Base-by-base conservation (phyloP, 352 stramenopile species). In the Pythium volutum region DNA sequence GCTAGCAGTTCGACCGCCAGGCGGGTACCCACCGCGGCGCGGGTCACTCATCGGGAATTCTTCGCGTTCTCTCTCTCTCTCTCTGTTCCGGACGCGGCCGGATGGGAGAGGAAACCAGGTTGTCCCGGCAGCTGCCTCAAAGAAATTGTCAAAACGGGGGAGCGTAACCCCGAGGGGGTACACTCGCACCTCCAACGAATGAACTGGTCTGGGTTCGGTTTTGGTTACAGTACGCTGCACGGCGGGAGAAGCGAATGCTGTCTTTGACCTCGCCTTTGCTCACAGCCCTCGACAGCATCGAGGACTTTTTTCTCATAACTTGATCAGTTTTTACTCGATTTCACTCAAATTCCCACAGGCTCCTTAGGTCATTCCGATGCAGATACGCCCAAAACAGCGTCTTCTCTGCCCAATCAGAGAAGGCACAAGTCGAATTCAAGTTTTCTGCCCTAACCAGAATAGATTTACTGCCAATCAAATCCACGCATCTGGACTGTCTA, bases 321-420 rank as follows among this genome's bases (percentile, higher is more conserved):
- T n/a, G n/a, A n/a, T n/a, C n/a, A n/a, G n/a, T 48, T 68, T 54
- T 31, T 63, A 46, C 46, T 52, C 33, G 16, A 12, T 15, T 23
- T 3, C 10, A 39, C 23, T 58, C 58, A 3, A 56, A 42, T 16
- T 62, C 25, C 62, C 22, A 52, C 34, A 62, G 53, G 60, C n/a
- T n/a, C n/a, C n/a, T n/a, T n/a, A n/a, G n/a, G n/a, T n/a, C n/a
- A n/a, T n/a, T n/a, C n/a, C n/a, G n/a, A n/a, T n/a, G n/a, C n/a
- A n/a, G n/a, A n/a, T n/a, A 27, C 22, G 22, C 46, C 47, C 5
- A 43, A 43, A 20, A 43, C 16, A n/a, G 36, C 36, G 6, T 43
- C n/a, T n/a, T n/a, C n/a, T n/a, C n/a, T n/a, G n/a, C n/a, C n/a
- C n/a, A n/a, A n/a, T n/a, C n/a, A n/a, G n/a, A n/a, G n/a, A n/a